Evolutionary conservation across 2,329 filamentous ascomycete genomes (phyloP).

Genomic region (Aspergillus neoniger): DNA sequence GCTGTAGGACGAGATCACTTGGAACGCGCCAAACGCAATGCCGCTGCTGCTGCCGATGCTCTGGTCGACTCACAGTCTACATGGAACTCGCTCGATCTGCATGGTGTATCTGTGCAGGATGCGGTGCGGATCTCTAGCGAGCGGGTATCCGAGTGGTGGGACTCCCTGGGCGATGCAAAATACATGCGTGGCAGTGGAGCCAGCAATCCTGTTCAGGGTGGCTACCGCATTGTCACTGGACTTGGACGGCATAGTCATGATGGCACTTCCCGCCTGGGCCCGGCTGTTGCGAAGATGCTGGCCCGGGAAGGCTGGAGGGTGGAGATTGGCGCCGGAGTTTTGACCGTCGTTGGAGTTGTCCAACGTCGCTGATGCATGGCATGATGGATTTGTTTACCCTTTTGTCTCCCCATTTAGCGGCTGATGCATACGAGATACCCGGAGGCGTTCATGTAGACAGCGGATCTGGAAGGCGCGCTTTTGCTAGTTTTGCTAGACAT

Average conservation of each 20-base stretch:
- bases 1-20: conserved; percentile 68
- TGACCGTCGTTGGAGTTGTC: conserved; percentile 66
- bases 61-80: conserved; percentile 70
- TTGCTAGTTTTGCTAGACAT: neutral
- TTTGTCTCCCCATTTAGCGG: neutral
- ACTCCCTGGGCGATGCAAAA: conserved; percentile 65
- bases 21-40: conserved; percentile 58
- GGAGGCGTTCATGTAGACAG: neutral
- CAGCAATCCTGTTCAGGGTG: conserved; percentile 48
- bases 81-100: conserved; percentile 68
- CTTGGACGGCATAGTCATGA: conserved; percentile 75
- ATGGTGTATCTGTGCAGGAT: conserved; percentile 79
- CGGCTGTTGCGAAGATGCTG: conserved; percentile 75
- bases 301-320: conserved; percentile 81
- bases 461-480: neutral
- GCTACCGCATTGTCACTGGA: conserved; percentile 79
- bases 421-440: conserved; percentile 21
- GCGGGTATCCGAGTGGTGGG: conserved; percentile 75
- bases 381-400: neutral
- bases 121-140: conserved; percentile 75
- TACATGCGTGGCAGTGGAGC: conserved; percentile 45
- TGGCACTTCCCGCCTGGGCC: conserved; percentile 73
- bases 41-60: conserved; percentile 67
- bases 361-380: conserved; percentile 26
- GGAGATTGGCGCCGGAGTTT: conserved; percentile 68